Evolutionary conservation across 192 early-diverging fungal species (phyloP), one percentile per base, ranked within the genome.

Genomic region (Chytriomyces sp.): DNA sequence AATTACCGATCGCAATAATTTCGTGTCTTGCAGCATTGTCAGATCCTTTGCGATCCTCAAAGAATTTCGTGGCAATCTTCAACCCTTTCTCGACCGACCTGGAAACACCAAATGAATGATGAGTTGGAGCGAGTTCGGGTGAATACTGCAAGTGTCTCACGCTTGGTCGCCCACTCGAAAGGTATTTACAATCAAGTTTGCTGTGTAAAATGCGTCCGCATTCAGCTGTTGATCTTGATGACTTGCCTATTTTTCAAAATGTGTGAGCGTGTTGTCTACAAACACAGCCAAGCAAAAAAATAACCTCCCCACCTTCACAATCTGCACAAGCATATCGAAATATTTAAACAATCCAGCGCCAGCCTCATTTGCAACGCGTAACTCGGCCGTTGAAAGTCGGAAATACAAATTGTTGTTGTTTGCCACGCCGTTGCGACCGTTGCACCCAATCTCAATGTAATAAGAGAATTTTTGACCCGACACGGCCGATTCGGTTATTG

Each of bases 361-460:
- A 6, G 80, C 77, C n/a, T 83, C 81, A 77, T 94, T 93, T 9
- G 82, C 86, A 2, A 94, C 92, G 0, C 85, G 88, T 5, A 98
- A 79, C 47, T 94, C 89, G 3, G 86, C 93, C n/a, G 77, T 84
- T 23, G 71, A 45, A 18, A 98, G 82, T 7, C 24, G 67, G 75
- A 92, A 98, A 45, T 76, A 61, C 61, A 91, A 92, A 44, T 84
- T 45, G 0, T 86, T 85, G 80, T 83, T 83, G 20, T 86, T 82
- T 35, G 94, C 94, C 53, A 85, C 84, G 20, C 97, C 96, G 87
- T 97, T 96, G 92, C 97, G 87, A 26, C 94, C 94, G 79, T 99
- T 98, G 79, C 94, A 95, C 1, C 92, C 95, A 62, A 95, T 89
- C 69, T 98, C 97, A 49, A 98, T 81, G 77, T 91, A 96, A 60